These are phyloP conservation scores for Balansia obtecta DNA, from an alignment of 2,329 filamentous ascomycete genomes.

Conservation along the genomic window DNA sequence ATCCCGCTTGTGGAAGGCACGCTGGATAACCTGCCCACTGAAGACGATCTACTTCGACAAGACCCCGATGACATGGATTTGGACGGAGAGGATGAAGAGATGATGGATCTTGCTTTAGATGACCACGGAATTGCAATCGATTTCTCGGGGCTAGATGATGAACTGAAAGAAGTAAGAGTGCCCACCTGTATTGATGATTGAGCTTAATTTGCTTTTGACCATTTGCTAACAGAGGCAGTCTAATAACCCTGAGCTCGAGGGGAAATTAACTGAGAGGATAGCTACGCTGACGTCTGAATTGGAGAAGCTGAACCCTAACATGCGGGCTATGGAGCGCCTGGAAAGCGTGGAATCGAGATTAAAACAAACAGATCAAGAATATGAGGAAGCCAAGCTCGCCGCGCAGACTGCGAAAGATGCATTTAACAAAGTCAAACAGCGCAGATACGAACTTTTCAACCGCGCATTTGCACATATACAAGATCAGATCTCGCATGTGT, in stretches of 20 bases:
- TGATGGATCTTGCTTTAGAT: conserved; percentile 55
- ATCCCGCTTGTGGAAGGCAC: conserved; percentile 68
- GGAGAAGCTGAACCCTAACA: conserved; percentile 92
- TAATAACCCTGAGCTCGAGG: conserved; percentile 58
- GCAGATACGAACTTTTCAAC: conserved; percentile 84
- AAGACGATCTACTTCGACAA: conserved; percentile 63
- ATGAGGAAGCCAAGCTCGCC: conserved; percentile 66
- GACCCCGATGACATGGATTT: conserved; percentile 89
- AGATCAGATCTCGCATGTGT: conserved; percentile 85
- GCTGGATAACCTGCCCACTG: conserved; percentile 75
- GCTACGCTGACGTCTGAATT: conserved; percentile 62
- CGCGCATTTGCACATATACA: conserved; percentile 92
- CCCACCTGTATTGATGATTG: not conserved
- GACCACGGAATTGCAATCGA: conserved; percentile 88
- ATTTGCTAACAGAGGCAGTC: conserved; percentile 43
- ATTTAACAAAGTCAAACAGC: conserved; percentile 70
- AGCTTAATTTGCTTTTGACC: not conserved
- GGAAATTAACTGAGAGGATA: conserved; percentile 67
- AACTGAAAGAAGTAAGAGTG: conserved; percentile 59
- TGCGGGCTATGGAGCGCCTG: conserved; percentile 85
- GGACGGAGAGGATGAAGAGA: conserved; percentile 52
- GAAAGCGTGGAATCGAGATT: conserved; percentile 76
- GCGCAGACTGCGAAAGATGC: conserved; percentile 67
- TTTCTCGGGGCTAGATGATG: conserved; percentile 70
- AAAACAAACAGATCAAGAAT: conserved; percentile 76